phyloP scores from a whole-genome alignment of 1,284 basidiomycete species.

The Ustilago sp. region DNA sequence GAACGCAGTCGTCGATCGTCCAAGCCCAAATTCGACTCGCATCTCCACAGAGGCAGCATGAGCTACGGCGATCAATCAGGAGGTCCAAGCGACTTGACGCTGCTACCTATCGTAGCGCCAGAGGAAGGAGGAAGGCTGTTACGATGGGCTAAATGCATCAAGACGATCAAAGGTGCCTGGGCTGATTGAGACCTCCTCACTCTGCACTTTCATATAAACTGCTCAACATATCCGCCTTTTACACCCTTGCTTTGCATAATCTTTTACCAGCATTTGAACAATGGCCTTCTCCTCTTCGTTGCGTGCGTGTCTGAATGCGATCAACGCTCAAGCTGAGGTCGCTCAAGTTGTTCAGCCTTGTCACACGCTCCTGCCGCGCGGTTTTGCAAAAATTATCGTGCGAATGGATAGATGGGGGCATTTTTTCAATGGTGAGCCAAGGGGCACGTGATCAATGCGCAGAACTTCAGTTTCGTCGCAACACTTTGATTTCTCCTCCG shows the following conservation, averaged over 20 bases:
- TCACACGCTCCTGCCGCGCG: slow-evolving; percentile 1
- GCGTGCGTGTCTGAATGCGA: not conserved
- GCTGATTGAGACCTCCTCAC: slow-evolving; percentile 19
- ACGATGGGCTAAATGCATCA: slow-evolving; percentile 80
- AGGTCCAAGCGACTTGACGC: slow-evolving; percentile 35
- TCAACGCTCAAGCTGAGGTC: not conserved
- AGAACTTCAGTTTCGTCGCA: too few species aligned
- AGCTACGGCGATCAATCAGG: slow-evolving; percentile 65
- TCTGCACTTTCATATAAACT: not conserved
- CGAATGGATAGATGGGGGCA: not conserved
- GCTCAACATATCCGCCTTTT: too few species aligned
- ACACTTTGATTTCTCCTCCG: not conserved
- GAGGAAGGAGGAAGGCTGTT: slow-evolving; percentile 83
- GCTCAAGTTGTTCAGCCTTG: not conserved
- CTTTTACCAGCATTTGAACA: not conserved
- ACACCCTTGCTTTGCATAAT: slow-evolving; percentile 3
- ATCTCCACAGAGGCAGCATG: slow-evolving; percentile 53
- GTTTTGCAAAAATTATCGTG: slow-evolving; percentile 15
- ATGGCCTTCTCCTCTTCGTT: not conserved
- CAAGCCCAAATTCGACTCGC: slow-evolving; percentile 65
- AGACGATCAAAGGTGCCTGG: slow-evolving; percentile 86
- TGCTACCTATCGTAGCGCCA: slow-evolving; percentile 79
- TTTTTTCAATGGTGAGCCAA: too few species aligned
- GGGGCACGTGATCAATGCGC: too few species aligned
- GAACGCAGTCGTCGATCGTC: slow-evolving; percentile 37